Base-by-base conservation (phyloP, 441 rosid genomes). In the Macaranga tanarius region DNA sequence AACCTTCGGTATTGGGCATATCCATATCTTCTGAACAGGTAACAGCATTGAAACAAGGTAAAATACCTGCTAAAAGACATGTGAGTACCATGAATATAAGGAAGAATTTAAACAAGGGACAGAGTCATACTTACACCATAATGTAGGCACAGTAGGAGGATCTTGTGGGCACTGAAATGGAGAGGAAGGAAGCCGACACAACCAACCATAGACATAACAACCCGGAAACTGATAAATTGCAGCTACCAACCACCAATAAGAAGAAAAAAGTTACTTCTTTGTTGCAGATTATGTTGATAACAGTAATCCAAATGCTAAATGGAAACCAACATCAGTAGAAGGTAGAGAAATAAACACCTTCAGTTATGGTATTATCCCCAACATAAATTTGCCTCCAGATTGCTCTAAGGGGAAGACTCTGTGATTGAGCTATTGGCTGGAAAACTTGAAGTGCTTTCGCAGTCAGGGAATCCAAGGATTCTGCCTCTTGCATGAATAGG, bases 41-140 rank as follows among this genome's bases (percentile, higher is more conserved):
- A 48, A 80, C 76, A 47, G 80, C 74, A 71, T 82, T 71, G 59
- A 67, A 63, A 31, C 67, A 62, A 31, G 75, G 82, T 59, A 73
- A 50, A 34, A 75, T 25, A 22, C 76, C 80, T 67, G 72, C 16
- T 50, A 75, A 31, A 62, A 62, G 26, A 54, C 51, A 31, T 31
- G 10, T 23, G n/a, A 16, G 25, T 66, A 65, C 57, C 51, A 38
- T 19, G 45, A 19, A 42, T 59, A 28, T 2, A 51, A 51, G 7
- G 55, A 11, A 38, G 70, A 75, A 68, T 59, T 42, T 44, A 76
- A 13, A 70, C 56, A 73, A 65, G 56, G 50, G 22, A 28, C 5
- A 23, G 23, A 65, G 60, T 44, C 56, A 44, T 25, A 57, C 75
- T 67, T 72, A 79, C 74, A 64, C 10, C 62, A 70, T 56, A 72